Evolutionary conservation across 2,329 filamentous ascomycete species (phyloP).

Genomic region (Clonostachys sp.): DNA sequence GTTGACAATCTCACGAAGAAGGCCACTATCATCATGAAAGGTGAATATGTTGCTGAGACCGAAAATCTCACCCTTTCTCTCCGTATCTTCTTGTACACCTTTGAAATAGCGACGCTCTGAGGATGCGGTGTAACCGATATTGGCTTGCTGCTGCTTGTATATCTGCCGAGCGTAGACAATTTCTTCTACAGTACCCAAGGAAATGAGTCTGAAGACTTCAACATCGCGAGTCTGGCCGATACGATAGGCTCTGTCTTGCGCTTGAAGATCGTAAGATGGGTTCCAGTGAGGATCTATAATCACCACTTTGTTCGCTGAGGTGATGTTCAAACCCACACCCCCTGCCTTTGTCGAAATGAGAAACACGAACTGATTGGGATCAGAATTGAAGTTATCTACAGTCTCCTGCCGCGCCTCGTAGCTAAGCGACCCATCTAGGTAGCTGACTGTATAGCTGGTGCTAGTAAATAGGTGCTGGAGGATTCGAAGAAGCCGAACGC

Average conservation of each 20-base stretch:
- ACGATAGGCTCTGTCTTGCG: conserved; percentile 92
- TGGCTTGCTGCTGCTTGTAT: conserved; percentile 98
- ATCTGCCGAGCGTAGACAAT: conserved; percentile 96
- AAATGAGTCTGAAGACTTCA: conserved; percentile 90
- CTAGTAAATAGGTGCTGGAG: conserved; percentile 80
- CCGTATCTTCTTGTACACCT: conserved; percentile 80
- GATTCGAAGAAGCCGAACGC: conserved; percentile 78
- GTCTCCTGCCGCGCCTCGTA: conserved; percentile 78
- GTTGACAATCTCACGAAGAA: conserved; percentile 94
- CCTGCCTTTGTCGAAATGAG: conserved; percentile 92
- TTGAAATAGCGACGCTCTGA: conserved; percentile 92
- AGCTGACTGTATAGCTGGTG: conserved; percentile 87
- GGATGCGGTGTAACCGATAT: conserved; percentile 92
- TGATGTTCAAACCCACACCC: conserved; percentile 93
- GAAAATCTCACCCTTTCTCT: conserved; percentile 90
- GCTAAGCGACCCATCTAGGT: conserved; percentile 78
- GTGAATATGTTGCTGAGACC: conserved; percentile 83
- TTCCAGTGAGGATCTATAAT: conserved; percentile 99
- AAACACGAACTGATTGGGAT: conserved; percentile 86
- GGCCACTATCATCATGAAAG: conserved; percentile 74
- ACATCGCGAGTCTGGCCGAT: conserved; percentile 92
- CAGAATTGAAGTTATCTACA: conserved; percentile 89
- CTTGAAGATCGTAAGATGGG: conserved; percentile 88
- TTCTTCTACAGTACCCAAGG: conserved; percentile 90
- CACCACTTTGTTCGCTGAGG: conserved; percentile 95